Conservation (phyloP, 768 basidiomycete genomes). For the Termitomyces sp. region DNA sequence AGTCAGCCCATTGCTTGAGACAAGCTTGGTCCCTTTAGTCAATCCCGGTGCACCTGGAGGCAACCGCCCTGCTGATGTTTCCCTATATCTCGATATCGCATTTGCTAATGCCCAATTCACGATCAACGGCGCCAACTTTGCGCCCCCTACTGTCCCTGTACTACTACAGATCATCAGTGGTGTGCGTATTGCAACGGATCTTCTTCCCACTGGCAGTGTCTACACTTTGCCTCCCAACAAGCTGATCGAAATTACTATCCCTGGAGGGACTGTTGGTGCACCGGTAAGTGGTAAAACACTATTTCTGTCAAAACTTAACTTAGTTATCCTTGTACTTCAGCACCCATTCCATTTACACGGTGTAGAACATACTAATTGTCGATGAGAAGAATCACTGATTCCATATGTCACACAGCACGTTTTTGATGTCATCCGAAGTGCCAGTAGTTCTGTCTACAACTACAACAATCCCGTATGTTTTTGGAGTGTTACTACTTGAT, state of each 20-base stretch:
- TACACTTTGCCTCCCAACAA: slow-evolving; percentile 43
- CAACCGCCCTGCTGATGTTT: slow-evolving; percentile 19
- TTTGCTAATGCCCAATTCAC: slow-evolving; percentile 18
- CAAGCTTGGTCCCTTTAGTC: slow-evolving; percentile 11
- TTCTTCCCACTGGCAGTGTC: slow-evolving; percentile 44
- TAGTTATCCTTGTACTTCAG: not conserved
- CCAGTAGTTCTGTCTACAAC: slow-evolving; percentile 29
- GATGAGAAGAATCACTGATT: slow-evolving; percentile 5
- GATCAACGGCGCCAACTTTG: slow-evolving; percentile 29
- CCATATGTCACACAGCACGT: slow-evolving; percentile 22
- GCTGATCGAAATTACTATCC: slow-evolving; percentile 41
- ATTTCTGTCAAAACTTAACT: too few relatives aligned
- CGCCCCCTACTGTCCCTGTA: slow-evolving; percentile 43
- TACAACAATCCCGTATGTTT: slow-evolving; percentile 39
- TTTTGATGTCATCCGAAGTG: slow-evolving; percentile 36
- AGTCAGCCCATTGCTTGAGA: slow-evolving; percentile 26
- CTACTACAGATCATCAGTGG: slow-evolving; percentile 61
- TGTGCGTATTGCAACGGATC: slow-evolving; percentile 36
- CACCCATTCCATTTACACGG: slow-evolving; percentile 5
- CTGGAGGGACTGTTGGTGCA: slow-evolving; percentile 28
- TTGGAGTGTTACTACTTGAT: not conserved
- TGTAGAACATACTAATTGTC: slow-evolving; percentile 15
- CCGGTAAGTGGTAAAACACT: slow-evolving; percentile 19
- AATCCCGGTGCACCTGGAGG: slow-evolving; percentile 12
- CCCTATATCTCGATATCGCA: slow-evolving; percentile 16